phyloP scores from a whole-genome alignment of 139 green algal genomes.

The Chlorella sorokiniana region DNA sequence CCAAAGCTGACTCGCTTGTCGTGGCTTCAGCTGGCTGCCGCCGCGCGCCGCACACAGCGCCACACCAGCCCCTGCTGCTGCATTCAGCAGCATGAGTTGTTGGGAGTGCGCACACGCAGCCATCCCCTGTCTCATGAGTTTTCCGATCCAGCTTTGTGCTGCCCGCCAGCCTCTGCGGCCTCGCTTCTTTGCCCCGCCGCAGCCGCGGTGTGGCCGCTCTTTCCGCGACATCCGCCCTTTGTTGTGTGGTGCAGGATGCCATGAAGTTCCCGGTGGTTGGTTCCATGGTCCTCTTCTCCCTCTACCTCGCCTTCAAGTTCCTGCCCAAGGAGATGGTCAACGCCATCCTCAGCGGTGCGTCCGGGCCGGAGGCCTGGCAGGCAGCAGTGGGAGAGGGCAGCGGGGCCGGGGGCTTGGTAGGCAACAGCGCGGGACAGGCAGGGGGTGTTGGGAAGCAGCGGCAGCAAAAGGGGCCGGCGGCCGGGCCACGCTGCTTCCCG shows the following conservation, averaged over 20 bases:
- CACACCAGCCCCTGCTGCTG: too few species aligned
- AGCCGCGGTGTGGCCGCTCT: too few species aligned
- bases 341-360: slow-evolving; percentile 57
- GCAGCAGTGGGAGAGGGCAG: neutral
- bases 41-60: too few species aligned
- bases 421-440: too few species aligned
- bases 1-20: neutral
- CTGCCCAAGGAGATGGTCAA: slow-evolving; percentile 90
- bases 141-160: too few species aligned
- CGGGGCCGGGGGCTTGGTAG: neutral
- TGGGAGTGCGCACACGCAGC: too few species aligned
- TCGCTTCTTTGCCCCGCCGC: neutral
- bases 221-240: neutral
- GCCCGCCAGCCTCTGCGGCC: too few species aligned
- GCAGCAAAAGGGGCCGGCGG: too few species aligned
- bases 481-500: too few species aligned
- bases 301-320: slow-evolving; percentile 97
- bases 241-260: slow-evolving; percentile 73
- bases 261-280: slow-evolving; percentile 96
- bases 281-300: slow-evolving; percentile 87
- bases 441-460: too few species aligned
- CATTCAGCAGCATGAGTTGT: too few species aligned
- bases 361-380: neutral
- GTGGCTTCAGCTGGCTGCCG: neutral
- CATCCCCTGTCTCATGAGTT: too few species aligned